Evolutionary conservation across 352 stramenopile species (phyloP), one percentile per base, ranked within the genome.

Genomic region (Phytophthora pluvialis): DNA sequence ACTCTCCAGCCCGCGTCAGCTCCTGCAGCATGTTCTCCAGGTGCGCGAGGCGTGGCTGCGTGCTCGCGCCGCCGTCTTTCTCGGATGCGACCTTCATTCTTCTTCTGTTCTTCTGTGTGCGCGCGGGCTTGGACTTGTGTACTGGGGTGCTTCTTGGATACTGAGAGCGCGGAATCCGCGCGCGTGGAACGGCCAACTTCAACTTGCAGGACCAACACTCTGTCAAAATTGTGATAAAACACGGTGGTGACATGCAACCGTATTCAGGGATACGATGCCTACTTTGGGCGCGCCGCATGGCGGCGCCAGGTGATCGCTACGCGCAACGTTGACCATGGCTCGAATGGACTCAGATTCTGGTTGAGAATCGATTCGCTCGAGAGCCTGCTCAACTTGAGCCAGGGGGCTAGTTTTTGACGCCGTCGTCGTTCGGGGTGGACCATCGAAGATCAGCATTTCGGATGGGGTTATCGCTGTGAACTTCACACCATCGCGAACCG

Each of bases 11-110:
- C 31, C 67, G 75, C 46, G 65, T 81, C 33, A 93, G 67, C 44
- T 82, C 64, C 18, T 80, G 73, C 46, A 93, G 60, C 16, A 90
- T 73, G 32, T 44, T 80, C 58, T 91, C 84, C 25, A 91, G 58
- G 15, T 80, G 78, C 40, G 64, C 55, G 36, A 89, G 62, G 9
- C 71, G 67, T 47, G 73, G 36, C 26, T 55, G 60, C 47, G 53
- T 16, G 32, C 52, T 38, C 35, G 25, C 12, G 5, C 49, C 57
- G 7, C 45, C 18, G 53, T 38, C 63, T 57, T 61, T 65, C 40
- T 61, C 67, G 26, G 35, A 12, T 32, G 26, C 42, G 49, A 48
- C 36, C 46, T 60, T 62, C 45, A 61, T 63, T 64, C 36, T 66
- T 58, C 11, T 45, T 29, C 18, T 46, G 12, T 66, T 58, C 11